A percentile compares a stretch with the other conserved stretches of the same genome.
These are phyloP conservation scores for Sclerotinia sclerotiorum DNA, from an alignment of 2,329 filamentous ascomycete genomes.

Conservation along the genomic window DNA sequence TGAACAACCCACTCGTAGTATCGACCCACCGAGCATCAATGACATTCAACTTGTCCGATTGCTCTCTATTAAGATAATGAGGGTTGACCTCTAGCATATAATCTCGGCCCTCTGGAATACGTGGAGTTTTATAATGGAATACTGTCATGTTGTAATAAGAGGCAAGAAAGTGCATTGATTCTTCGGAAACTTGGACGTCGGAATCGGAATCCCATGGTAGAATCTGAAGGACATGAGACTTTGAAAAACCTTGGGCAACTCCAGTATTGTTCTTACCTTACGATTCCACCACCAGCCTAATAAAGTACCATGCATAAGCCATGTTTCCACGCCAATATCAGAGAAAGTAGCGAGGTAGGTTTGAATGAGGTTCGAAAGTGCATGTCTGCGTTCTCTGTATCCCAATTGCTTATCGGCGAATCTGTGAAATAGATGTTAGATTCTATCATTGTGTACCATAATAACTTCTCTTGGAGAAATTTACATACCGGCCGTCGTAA, in stretches of 20 bases:
- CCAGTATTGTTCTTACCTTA: conserved; percentile 32
- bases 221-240: conserved; percentile 43
- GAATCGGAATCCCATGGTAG: conserved; percentile 83
- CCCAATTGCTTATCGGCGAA: conserved; percentile 46
- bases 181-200: conserved; percentile 56
- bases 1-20: conserved; percentile 70
- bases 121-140: conserved; percentile 39
- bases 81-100: conserved; percentile 80
- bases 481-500: conserved; percentile 43
- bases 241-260: background rate
- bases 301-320: conserved; percentile 76
- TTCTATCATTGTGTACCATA: background rate
- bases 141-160: conserved; percentile 49
- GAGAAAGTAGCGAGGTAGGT: conserved; percentile 70
- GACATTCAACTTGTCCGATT: conserved; percentile 69
- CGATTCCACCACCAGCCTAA: conserved; percentile 87
- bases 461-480: background rate
- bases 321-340: conserved; percentile 51
- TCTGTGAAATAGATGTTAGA: conserved; percentile 24
- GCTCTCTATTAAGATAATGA: conserved; percentile 60
- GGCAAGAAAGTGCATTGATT: conserved; percentile 54
- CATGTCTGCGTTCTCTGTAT: conserved; percentile 47
- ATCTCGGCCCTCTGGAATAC: conserved; percentile 45
- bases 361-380: conserved; percentile 68
- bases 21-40: conserved; percentile 88